These are phyloP conservation scores for Ormosia emarginata DNA, from an alignment of 306 rosid species.

Conservation along the genomic window DNA sequence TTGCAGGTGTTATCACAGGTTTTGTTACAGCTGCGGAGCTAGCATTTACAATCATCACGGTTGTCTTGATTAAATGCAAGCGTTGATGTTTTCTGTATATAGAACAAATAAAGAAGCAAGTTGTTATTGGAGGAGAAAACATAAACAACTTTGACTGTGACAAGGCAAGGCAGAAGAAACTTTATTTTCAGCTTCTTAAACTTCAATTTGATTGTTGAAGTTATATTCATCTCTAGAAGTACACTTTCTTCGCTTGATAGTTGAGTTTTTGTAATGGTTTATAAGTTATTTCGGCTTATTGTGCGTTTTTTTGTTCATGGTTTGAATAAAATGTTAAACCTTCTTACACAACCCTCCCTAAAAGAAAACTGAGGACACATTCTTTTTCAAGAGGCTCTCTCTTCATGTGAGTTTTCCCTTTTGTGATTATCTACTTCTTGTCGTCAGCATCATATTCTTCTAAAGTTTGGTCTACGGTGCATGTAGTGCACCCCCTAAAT, in stretches of 20 bases:
- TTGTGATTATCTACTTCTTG: too few species aligned
- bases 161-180: not conserved
- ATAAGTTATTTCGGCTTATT: not conserved
- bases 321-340: not conserved
- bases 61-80: not conserved
- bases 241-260: not conserved
- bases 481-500: too few species aligned
- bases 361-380: too few species aligned
- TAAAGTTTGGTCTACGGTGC: too few species aligned
- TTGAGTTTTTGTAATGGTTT: not conserved
- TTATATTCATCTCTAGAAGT: not conserved
- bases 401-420: too few species aligned
- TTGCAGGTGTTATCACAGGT: conserved; percentile 5
- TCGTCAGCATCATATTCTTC: too few species aligned
- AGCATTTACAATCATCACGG: not conserved
- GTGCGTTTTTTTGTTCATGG: not conserved
- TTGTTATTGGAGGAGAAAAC: not conserved
- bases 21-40: conserved; percentile 10
- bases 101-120: not conserved
- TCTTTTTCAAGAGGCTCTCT: too few species aligned
- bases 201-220: not conserved
- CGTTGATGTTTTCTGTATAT: not conserved
- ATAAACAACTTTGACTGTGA: not conserved
- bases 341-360: too few species aligned
- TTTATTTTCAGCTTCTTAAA: not conserved